Evolutionary conservation across 345 rosid species (phyloP), one percentile per base, ranked within the genome.

Genomic region (Eucalyptus albens): DNA sequence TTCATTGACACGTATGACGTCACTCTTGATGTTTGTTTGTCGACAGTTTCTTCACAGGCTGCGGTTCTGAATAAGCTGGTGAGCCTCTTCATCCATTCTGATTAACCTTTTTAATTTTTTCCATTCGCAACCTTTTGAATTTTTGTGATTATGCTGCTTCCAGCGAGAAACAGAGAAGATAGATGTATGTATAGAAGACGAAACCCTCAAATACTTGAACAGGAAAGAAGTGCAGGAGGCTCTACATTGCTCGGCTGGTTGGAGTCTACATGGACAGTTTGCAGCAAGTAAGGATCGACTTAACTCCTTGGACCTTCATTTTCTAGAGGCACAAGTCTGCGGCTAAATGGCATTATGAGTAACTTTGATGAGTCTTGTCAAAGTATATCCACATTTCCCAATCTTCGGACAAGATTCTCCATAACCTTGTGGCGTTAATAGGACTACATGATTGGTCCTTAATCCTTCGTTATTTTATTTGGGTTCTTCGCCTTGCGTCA

Each of bases 171-270:
- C 88, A 9, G 92, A 80, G 82, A 37, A 89, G 65, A 88, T 90
- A 82, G 95, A 95, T 87, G 92, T 94, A 5, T 95, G 96, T 83
- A 88, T 93, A 11, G 93, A 89, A 72, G 94, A 93, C 47, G 87
- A 94, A 89, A 89, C 93, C 2, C 2, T 19, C 51, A 89, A 65
- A 50, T 95, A 94, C 88, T 89, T 93, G 89, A 94, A 93, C 90
- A 89, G 94, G 90, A 92, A 92, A 93, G 95, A 95, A 88, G 97
- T 95, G 26, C 94, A 91, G 90, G 88, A 89, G 86, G 94, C 94
- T 90, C 86, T 95, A 42, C 94, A 93, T 83, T 86, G 96, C 96
- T 55, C 89, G 87, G 88, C 96, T 95, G 33, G 91, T 92, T 4
- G 95, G 95, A 42, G 86, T 91, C 85, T 4, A 50, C 11, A 72